Evolutionary conservation across 495 filamentous ascomycete species (phyloP).

Genomic region (Thozetella sp.): DNA sequence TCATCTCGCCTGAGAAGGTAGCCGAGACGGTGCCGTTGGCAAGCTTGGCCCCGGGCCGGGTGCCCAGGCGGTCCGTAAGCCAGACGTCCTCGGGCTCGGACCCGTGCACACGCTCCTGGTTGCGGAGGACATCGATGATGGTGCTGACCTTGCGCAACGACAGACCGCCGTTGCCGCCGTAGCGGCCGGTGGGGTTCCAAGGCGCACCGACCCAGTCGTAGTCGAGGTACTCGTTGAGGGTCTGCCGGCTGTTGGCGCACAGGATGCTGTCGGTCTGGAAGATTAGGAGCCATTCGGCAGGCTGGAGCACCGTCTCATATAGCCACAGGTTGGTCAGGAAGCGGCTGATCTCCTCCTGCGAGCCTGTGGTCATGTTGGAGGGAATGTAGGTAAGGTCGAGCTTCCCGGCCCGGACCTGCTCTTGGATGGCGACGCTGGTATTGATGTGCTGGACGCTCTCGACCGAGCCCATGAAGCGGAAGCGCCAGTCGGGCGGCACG

Average conservation of each 20-base stretch:
- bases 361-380: constrained; percentile 37
- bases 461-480: constrained; percentile 48
- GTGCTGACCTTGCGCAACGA: constrained; percentile 45
- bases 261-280: constrained; percentile 54
- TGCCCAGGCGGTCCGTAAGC: constrained; percentile 44
- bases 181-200: constrained; percentile 39
- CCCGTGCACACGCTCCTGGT: constrained; percentile 34
- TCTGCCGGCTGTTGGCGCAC: constrained; percentile 45
- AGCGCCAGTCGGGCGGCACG: constrained; percentile 55
- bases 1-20: constrained; percentile 46
- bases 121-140: constrained; percentile 44
- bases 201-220: constrained; percentile 57
- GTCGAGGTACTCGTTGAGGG: constrained; percentile 46
- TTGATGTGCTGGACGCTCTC: constrained; percentile 38
- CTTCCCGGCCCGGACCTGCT: constrained; percentile 39
- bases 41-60: constrained; percentile 37
- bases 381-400: constrained; percentile 48
- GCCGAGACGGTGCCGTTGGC: constrained; percentile 43
- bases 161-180: constrained; percentile 52
- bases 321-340: constrained; percentile 48
- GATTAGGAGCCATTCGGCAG: constrained; percentile 44
- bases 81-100: constrained; percentile 50
- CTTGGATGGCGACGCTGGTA: constrained; percentile 33
- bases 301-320: constrained; percentile 41
- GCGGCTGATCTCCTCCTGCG: constrained; percentile 43